Evolutionary conservation across 1,284 basidiomycete species (phyloP).

Genomic region (Austroboletus novae-zelandiae): DNA sequence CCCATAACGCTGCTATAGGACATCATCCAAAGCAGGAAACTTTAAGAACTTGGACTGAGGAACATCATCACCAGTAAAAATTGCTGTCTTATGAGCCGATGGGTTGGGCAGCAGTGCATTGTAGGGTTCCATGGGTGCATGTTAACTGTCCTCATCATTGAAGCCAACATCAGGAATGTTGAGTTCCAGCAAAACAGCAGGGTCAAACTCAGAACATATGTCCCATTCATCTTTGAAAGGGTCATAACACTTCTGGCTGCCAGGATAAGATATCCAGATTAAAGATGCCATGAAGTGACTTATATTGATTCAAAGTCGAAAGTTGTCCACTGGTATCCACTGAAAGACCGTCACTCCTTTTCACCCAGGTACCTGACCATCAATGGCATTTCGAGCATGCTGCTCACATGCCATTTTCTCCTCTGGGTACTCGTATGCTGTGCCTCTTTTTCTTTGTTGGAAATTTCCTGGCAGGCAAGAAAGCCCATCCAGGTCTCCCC

Average conservation of each 20-base stretch:
- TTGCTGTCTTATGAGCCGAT: no score
- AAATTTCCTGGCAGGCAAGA: background rate
- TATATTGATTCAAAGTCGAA: background rate
- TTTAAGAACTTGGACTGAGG: no score
- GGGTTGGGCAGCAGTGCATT: no score
- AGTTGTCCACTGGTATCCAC: background rate
- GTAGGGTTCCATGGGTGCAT: no score
- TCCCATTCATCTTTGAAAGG: background rate
- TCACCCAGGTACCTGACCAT: background rate
- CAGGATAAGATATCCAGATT: constrained; percentile 1
- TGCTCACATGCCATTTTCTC: background rate
- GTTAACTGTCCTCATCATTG: background rate
- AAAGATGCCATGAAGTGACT: background rate
- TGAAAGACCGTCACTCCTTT: background rate
- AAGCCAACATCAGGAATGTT: background rate
- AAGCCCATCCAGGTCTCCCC: background rate
- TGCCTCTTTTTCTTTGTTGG: background rate
- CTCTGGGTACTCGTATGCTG: background rate
- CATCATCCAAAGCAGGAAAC: no score
- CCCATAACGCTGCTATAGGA: background rate
- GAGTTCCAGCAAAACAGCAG: background rate
- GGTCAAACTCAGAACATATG: constrained; percentile 1
- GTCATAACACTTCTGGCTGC: constrained; percentile 4
- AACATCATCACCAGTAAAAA: no score
- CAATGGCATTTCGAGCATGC: background rate